Evolutionary conservation across 345 rosid genomes (phyloP), one percentile per base, ranked within the genome.

Genomic region (Litchi chinensis): DNA sequence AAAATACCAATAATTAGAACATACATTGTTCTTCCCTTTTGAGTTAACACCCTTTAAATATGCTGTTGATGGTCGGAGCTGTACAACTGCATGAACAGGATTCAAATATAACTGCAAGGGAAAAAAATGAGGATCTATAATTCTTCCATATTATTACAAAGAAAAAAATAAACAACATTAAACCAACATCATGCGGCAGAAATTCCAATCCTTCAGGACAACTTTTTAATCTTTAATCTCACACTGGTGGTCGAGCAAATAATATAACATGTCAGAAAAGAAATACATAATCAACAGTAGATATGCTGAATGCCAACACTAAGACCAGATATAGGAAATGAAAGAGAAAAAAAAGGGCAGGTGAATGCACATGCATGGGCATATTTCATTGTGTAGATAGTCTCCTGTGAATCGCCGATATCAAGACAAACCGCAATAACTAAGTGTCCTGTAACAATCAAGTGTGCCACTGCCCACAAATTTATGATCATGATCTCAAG

Each of bases 51-150:
- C 66, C 22, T 63, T 79, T 26, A 88, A 78, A 82, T 87, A 86
- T 44, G 82, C 79, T 85, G 87, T 62, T 5, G 94, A 90, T 4
- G 98, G 97, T 65, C 97, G 92, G 71, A 95, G 94, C 86, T 95
- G 97, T 83, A 90, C 95, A 80, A 88, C 90, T 70, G 97, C 90
- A 83, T 92, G 87, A 79, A 94, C 81, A 75, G 97, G 99, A 84
- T 93, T 93, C 90, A 95, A 80, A 83, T 89, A 82, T 76, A 94
- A 82, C 99, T 95, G 95, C 93, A 91, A 81, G 79, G 79, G 81
- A 72, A 70, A 76, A 60, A 77, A 68, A 78, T 44, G 22, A 1
- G 68, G 46, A 70, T n/a, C 6, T 15, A 77, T 19, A 72, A 78
- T 64, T 16, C 16, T 39, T 63, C 28, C 3, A 68, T 66, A 26